A percentile compares a stretch with the other conserved stretches of the same genome.
Evolutionary conservation across 768 basidiomycete genomes (phyloP).

Genomic region (Tylopilus rubrobrunneus): DNA sequence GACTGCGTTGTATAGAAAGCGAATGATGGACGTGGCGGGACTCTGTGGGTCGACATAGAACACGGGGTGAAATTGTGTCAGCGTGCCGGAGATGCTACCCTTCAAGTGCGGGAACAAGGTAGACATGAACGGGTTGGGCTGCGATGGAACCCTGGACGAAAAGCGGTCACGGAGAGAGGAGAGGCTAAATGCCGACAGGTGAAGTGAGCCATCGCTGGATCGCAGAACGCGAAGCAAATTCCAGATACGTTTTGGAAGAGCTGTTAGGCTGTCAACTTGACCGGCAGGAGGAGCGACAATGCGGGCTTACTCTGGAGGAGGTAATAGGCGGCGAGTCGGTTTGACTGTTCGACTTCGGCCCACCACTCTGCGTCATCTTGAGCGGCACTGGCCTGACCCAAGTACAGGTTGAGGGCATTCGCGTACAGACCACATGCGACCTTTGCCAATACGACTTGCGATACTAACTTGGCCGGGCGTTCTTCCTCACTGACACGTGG

Average conservation of each 20-base stretch:
- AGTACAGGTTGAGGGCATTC: constrained; percentile 57
- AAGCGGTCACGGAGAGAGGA: constrained; percentile 48
- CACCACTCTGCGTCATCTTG: constrained; percentile 87
- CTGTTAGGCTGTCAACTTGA: constrained; percentile 13
- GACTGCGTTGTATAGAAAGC: constrained; percentile 7
- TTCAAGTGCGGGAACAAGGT: constrained; percentile 66
- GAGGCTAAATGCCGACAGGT: constrained; percentile 43
- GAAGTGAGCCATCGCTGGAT: constrained; percentile 43
- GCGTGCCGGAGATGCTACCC: constrained; percentile 26
- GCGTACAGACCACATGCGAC: constrained; percentile 58
- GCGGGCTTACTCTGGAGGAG: constrained; percentile 70
- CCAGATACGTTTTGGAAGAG: constrained; percentile 25
- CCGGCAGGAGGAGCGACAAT: background rate
- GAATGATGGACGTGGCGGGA: constrained; percentile 8
- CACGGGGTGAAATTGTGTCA: constrained; percentile 12
- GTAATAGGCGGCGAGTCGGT: constrained; percentile 53
- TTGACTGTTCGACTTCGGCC: constrained; percentile 64
- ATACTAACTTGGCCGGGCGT: constrained; percentile 2
- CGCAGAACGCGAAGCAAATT: constrained; percentile 40
- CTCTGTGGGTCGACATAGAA: constrained; percentile 1
- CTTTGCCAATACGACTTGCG: constrained; percentile 43
- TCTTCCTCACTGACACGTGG: background rate
- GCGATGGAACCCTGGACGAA: constrained; percentile 41
- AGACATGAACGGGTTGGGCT: constrained; percentile 47
- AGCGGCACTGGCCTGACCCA: constrained; percentile 63